These are phyloP conservation scores for Coniella vitis DNA, from an alignment of 2,329 filamentous ascomycete genomes.

Conservation along the genomic window DNA sequence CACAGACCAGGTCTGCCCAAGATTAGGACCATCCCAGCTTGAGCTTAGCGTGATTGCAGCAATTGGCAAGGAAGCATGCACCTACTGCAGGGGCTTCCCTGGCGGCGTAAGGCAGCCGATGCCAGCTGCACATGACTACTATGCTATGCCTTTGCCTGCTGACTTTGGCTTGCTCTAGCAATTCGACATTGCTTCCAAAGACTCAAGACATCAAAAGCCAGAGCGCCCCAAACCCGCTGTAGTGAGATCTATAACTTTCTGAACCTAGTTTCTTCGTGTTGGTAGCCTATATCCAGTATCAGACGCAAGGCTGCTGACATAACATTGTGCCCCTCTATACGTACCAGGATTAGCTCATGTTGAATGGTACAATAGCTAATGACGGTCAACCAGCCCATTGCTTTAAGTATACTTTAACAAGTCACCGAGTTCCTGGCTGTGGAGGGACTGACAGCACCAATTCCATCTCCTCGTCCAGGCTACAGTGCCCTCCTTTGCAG, in stretches of 20 bases:
- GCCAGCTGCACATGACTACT: constrained; percentile 3
- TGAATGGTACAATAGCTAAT: no score
- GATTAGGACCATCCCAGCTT: not conserved
- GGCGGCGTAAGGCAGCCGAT: not conserved
- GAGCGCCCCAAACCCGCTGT: no score
- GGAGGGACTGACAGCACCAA: not conserved
- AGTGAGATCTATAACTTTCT: no score
- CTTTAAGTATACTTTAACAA: not conserved
- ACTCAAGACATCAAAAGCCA: no score
- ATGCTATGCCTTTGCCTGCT: not conserved
- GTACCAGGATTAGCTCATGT: no score
- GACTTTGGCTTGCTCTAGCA: not conserved
- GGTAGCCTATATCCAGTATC: no score
- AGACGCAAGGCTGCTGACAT: no score
- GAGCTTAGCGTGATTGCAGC: constrained; percentile 1
- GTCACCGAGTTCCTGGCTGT: not conserved
- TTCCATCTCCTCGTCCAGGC: not conserved
- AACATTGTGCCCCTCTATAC: no score
- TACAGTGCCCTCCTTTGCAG: not conserved
- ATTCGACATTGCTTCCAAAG: no score
- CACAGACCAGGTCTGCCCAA: constrained; percentile 1
- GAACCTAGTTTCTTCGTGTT: no score
- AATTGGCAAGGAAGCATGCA: not conserved
- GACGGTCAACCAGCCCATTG: not conserved
- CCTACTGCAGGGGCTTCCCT: not conserved